phyloP scores from a whole-genome alignment of 73 alveolate genomes.

The Tetrahymena borealis region DNA sequence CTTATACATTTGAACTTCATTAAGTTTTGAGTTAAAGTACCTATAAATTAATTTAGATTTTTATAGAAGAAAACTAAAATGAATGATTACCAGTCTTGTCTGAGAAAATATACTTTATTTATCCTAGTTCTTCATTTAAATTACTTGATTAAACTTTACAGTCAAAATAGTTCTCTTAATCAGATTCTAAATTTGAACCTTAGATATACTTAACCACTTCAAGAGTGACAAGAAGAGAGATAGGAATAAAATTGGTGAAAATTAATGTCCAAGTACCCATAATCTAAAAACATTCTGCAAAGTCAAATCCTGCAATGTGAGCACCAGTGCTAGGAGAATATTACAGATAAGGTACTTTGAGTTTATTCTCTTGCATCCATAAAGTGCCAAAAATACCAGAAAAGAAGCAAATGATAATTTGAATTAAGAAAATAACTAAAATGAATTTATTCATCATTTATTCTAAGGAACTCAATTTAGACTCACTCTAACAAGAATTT shows the following conservation, averaged over 20 bases:
- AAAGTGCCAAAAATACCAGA: constrained; percentile 2
- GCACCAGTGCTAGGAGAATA: neutral
- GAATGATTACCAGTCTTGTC: constrained; percentile 65
- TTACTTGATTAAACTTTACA: constrained; percentile 65
- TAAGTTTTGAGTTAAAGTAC: constrained; percentile 77
- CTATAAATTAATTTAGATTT: neutral
- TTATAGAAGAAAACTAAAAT: too few species aligned
- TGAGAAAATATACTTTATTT: constrained; percentile 64
- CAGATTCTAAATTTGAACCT: constrained; percentile 60
- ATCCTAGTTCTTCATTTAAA: constrained; percentile 82
- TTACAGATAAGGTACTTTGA: neutral
- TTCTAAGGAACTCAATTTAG: neutral
- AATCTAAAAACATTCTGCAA: neutral
- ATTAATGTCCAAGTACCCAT: constrained; percentile 52
- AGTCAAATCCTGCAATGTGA: neutral
- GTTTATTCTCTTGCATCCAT: neutral
- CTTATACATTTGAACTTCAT: constrained; percentile 73
- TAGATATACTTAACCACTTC: constrained; percentile 70
- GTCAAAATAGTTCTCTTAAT: constrained; percentile 39
- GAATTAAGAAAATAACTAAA: constrained; percentile 13
- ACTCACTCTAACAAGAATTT: neutral
- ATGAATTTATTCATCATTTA: constrained; percentile 38
- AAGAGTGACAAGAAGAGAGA: constrained; percentile 65
- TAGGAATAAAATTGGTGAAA: constrained; percentile 72
- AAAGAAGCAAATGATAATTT: constrained; percentile 14